Evolutionary conservation across 192 early-diverging fungal genomes (phyloP).

Genomic region (Podila epigama): DNA sequence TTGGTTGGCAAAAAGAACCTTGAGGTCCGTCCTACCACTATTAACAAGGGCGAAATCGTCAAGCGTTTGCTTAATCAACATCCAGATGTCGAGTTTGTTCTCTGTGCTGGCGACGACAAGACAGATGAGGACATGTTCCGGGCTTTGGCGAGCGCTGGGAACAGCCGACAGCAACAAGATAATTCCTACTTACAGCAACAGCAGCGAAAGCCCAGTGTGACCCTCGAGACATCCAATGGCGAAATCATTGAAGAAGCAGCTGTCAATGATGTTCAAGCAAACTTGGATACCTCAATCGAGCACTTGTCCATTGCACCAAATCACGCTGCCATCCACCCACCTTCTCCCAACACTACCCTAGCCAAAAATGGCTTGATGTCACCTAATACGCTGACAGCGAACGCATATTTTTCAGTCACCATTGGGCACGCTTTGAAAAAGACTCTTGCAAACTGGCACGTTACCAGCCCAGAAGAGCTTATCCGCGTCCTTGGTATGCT

Average conservation of each 20-base stretch:
- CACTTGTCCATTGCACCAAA: constrained; percentile 2
- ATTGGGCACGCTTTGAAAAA: constrained; percentile 89
- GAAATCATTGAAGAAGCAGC: constrained; percentile 28
- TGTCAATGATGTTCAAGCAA: constrained; percentile 36
- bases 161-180: background rate
- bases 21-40: constrained; percentile 89
- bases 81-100: constrained; percentile 84
- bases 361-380: constrained; percentile 12
- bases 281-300: constrained; percentile 15
- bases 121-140: constrained; percentile 99
- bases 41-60: constrained; percentile 98
- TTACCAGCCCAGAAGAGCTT: constrained; percentile 70
- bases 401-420: constrained; percentile 75
- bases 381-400: constrained; percentile 4
- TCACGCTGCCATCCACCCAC: background rate
- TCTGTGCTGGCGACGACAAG: constrained; percentile 97
- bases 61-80: constrained; percentile 75
- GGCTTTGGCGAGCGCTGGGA: constrained; percentile 52
- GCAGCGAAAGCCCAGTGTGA: background rate
- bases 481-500: constrained; percentile 54
- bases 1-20: constrained; percentile 97
- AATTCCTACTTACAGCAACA: constrained; percentile 7
- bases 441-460: constrained; percentile 87
- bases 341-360: background rate
- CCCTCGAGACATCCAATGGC: constrained; percentile 25